Conservation (phyloP, 257 asterid species). For the Solanum habrochaites region DNA sequence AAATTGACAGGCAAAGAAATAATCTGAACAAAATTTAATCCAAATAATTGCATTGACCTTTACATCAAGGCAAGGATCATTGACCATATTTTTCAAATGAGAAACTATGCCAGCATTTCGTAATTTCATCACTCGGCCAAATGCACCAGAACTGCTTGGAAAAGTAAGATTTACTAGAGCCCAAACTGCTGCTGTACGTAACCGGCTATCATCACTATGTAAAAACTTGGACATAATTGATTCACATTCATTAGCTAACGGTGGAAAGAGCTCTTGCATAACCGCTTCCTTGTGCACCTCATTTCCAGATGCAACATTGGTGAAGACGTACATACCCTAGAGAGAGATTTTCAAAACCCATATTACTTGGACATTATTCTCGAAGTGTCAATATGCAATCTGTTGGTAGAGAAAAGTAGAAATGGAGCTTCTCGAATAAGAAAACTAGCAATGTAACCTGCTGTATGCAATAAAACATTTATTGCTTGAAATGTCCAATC, state of each 20-base stretch:
- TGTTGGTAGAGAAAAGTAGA: neutral
- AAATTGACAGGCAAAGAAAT: slow-evolving; percentile 1
- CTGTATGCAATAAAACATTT: neutral
- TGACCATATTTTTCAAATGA: slow-evolving; percentile 57
- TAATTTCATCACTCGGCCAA: slow-evolving; percentile 40
- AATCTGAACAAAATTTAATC: neutral
- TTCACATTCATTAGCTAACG: slow-evolving; percentile 21
- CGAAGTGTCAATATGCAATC: neutral
- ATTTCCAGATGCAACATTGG: slow-evolving; percentile 79
- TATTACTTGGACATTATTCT: neutral
- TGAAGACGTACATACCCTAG: slow-evolving; percentile 69
- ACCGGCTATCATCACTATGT: slow-evolving; percentile 57
- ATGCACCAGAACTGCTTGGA: slow-evolving; percentile 59
- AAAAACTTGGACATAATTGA: slow-evolving; percentile 42
- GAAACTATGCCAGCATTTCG: slow-evolving; percentile 50
- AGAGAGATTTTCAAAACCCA: neutral
- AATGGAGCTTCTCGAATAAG: neutral
- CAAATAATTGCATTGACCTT: slow-evolving; percentile 36
- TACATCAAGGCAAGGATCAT: slow-evolving; percentile 84
- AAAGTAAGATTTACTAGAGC: slow-evolving; percentile 64
- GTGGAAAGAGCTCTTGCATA: slow-evolving; percentile 54
- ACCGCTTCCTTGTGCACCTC: slow-evolving; percentile 87
- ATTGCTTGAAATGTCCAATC: neutral
- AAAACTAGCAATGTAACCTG: neutral
- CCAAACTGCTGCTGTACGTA: slow-evolving; percentile 79